Evolutionary conservation across 2,329 filamentous ascomycete species (phyloP).

Genomic region (Colletotrichum tropicicola): DNA sequence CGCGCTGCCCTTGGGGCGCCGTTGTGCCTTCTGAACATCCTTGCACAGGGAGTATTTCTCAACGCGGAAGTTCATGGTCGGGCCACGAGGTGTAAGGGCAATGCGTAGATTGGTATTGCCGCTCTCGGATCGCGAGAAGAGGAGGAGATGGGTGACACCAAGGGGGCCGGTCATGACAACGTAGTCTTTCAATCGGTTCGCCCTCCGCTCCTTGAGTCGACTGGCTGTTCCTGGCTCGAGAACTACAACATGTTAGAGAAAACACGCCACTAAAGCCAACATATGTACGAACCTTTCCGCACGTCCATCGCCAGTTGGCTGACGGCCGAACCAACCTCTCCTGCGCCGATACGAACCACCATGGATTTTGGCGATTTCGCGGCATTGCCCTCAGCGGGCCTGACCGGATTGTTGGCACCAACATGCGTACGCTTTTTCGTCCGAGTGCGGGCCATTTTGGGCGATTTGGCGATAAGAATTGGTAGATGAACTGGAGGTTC

Average conservation of each 20-base stretch:
- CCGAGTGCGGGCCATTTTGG: constrained; percentile 78
- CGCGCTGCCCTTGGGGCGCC: constrained; percentile 81
- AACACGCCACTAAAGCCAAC: no score
- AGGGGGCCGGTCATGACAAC: constrained; percentile 94
- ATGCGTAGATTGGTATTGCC: constrained; percentile 95
- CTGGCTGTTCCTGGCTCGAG: constrained; percentile 97
- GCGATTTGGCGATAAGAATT: constrained; percentile 13
- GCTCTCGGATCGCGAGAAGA: constrained; percentile 89
- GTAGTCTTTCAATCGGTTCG: constrained; percentile 91
- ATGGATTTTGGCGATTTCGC: constrained; percentile 88
- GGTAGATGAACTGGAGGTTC: constrained; percentile 14
- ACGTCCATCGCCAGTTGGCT: constrained; percentile 93
- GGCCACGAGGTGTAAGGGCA: constrained; percentile 86
- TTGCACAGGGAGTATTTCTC: constrained; percentile 95
- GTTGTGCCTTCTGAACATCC: constrained; percentile 85
- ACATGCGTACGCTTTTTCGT: constrained; percentile 91
- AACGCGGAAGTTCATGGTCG: constrained; percentile 92
- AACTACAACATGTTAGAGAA: no score
- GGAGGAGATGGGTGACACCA: constrained; percentile 89
- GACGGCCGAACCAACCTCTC: constrained; percentile 90
- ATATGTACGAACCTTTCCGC: no score
- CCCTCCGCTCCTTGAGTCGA: constrained; percentile 86
- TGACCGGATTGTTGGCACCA: constrained; percentile 67
- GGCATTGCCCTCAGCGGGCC: constrained; percentile 65
- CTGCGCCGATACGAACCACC: constrained; percentile 96